Conservation (phyloP, 1,284 basidiomycete species). For the Coniophora puteana region DNA sequence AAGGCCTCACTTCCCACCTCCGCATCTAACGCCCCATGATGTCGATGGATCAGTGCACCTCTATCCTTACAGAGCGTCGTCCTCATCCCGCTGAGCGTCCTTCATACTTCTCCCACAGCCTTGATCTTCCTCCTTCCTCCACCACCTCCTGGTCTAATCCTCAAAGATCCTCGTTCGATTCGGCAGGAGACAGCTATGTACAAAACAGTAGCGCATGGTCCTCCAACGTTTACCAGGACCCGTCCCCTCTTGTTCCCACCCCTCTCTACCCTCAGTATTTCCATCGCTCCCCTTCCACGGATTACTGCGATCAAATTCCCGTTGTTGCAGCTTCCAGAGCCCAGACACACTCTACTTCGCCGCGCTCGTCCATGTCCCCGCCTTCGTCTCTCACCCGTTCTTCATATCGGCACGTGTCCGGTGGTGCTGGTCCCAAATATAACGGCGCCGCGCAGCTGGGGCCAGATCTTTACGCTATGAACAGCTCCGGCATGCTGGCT, state of each 20-base stretch:
- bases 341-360: too few relatives aligned
- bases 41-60: conserved; percentile 31
- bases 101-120: conserved; percentile 19
- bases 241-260: conserved; percentile 16
- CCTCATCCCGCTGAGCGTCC: conserved; percentile 26
- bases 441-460: conserved; percentile 24
- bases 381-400: conserved; percentile 10
- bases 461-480: conserved; percentile 30
- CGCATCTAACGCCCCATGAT: conserved; percentile 16
- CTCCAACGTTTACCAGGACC: conserved; percentile 13
- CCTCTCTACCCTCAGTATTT: conserved; percentile 17
- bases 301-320: too few relatives aligned
- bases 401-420: conserved; percentile 13
- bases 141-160: conserved; percentile 19
- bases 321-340: too few relatives aligned
- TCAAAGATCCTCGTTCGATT: too few relatives aligned
- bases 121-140: background rate
- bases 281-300: conserved; percentile 21
- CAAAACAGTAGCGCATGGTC: background rate
- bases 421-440: conserved; percentile 14
- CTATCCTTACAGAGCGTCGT: conserved; percentile 27
- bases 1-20: background rate
- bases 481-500: conserved; percentile 28
- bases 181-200: too few relatives aligned
- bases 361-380: conserved; percentile 9